Evolutionary conservation across 2,329 filamentous ascomycete species (phyloP).

Genomic region (Sporothrix curviconia): DNA sequence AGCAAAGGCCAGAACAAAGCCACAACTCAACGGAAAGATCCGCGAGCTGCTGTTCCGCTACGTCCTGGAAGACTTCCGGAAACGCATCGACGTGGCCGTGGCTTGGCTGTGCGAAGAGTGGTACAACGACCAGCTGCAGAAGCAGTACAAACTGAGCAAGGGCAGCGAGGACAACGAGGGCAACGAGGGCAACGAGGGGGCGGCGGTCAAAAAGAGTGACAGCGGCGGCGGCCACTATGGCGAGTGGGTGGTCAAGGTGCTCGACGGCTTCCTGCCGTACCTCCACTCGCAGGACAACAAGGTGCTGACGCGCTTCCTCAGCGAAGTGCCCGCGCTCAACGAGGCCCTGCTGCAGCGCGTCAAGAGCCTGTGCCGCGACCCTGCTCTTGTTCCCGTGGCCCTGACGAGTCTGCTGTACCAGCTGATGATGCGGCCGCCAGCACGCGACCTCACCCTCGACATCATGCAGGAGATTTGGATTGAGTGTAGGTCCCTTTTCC

Average conservation of each 20-base stretch:
- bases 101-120: conserved; percentile 96
- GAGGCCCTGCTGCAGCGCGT: conserved; percentile 66
- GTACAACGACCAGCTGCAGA: conserved; percentile 71
- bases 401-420: conserved; percentile 60
- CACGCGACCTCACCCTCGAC: conserved; percentile 56
- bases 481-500: conserved; percentile 47
- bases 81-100: conserved; percentile 81
- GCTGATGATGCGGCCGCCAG: conserved; percentile 61
- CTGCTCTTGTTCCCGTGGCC: conserved; percentile 56
- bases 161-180: conserved; percentile 23
- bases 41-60: conserved; percentile 77
- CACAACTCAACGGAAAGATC: conserved; percentile 60
- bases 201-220: no score
- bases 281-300: conserved; percentile 79
- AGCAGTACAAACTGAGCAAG: conserved; percentile 24
- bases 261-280: conserved; percentile 85
- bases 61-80: conserved; percentile 85
- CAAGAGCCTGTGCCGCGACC: conserved; percentile 59
- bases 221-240: conserved; percentile 58
- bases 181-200: conserved; percentile 27
- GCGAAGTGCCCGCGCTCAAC: conserved; percentile 80
- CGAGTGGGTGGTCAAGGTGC: conserved; percentile 69
- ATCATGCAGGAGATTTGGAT: conserved; percentile 61
- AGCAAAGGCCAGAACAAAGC: not conserved
- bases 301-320: conserved; percentile 81